Conservation (phyloP, 768 basidiomycete genomes). For the Kwoniella sp. region DNA sequence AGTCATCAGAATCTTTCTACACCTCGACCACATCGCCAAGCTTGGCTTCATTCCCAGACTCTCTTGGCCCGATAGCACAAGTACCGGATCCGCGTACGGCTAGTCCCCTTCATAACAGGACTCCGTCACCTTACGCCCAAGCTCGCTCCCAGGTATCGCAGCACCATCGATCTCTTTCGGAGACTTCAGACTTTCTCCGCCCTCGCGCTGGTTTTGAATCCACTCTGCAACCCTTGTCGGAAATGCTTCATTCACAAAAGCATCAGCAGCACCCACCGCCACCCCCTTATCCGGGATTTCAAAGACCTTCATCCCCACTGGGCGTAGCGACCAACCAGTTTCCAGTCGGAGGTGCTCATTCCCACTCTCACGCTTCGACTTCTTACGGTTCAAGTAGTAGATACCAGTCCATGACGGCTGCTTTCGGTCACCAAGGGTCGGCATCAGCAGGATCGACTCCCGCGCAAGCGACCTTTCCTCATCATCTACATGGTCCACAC, state of each 20-base stretch:
- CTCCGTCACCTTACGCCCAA: background rate
- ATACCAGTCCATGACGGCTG: background rate
- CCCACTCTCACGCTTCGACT: conserved; percentile 6
- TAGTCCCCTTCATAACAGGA: background rate
- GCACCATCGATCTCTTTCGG: conserved; percentile 14
- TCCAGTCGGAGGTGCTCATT: conserved; percentile 9
- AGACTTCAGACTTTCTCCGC: conserved; percentile 11
- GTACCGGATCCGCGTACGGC: conserved; percentile 13
- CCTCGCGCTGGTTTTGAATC: background rate
- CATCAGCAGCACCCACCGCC: conserved; percentile 4
- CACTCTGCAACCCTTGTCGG: conserved; percentile 3
- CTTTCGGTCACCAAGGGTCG: conserved; percentile 7
- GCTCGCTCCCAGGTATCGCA: background rate
- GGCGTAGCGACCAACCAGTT: conserved; percentile 1
- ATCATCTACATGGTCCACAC: conserved; percentile 5
- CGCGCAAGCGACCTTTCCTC: conserved; percentile 8
- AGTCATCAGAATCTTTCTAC: conserved; percentile 14
- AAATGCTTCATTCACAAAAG: conserved; percentile 2
- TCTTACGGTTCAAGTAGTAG: background rate
- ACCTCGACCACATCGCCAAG: conserved; percentile 4
- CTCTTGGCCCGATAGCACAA: conserved; percentile 3
- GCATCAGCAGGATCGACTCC: conserved; percentile 10
- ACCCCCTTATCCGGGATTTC: conserved; percentile 7
- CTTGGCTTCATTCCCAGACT: conserved; percentile 4
- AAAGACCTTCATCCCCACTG: conserved; percentile 9